These are phyloP conservation scores for Schizosaccharomyces cryophilus DNA, from an alignment of 805 yeast species.

Conservation along the genomic window DNA sequence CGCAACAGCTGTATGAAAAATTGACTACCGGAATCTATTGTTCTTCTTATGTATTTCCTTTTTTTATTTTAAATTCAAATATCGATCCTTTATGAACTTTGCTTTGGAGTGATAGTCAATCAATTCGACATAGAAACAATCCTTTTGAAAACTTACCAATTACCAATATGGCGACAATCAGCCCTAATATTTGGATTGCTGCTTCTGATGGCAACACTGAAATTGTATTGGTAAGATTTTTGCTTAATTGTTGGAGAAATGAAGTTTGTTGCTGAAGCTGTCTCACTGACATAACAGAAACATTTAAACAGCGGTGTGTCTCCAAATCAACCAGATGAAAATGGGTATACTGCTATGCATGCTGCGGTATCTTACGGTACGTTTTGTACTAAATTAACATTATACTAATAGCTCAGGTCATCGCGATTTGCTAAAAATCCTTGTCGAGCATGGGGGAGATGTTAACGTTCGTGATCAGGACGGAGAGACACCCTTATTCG, in stretches of 20 bases:
- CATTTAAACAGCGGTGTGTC: constrained; percentile 9
- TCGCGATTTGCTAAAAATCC: constrained; percentile 17
- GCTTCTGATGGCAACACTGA: constrained; percentile 1
- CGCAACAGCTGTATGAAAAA: too few relatives aligned
- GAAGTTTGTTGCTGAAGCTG: background rate
- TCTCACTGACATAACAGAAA: background rate
- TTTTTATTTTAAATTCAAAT: background rate
- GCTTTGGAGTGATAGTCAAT: background rate
- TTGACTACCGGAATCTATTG: too few relatives aligned
- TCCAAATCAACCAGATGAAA: constrained; percentile 60
- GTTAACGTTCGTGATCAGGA: constrained; percentile 63
- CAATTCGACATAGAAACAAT: background rate
- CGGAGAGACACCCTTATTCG: constrained; percentile 90
- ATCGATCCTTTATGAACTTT: background rate
- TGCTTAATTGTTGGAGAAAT: background rate
- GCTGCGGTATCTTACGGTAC: constrained; percentile 72
- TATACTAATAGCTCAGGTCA: background rate
- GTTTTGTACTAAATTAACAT: background rate
- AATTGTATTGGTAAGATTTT: background rate
- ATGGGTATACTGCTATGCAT: constrained; percentile 91
- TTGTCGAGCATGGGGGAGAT: constrained; percentile 39
- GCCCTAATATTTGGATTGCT: constrained; percentile 1
- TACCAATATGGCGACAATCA: background rate
- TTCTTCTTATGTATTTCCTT: too few relatives aligned
- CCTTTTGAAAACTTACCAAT: background rate